Conservation (phyloP, 352 stramenopile genomes). For the Phytophthora pluvialis region DNA sequence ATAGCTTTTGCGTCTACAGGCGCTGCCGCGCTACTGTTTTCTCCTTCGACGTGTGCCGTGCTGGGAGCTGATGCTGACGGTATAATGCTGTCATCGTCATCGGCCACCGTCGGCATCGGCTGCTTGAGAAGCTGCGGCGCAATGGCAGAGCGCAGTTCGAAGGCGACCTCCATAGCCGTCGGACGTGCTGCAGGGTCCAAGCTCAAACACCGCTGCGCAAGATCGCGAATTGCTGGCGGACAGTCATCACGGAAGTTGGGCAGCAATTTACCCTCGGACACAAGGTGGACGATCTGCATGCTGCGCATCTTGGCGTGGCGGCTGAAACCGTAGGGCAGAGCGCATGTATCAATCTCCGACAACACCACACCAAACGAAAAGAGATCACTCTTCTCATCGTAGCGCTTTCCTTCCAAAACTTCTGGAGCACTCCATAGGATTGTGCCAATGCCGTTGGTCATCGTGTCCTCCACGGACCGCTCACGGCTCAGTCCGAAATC, state of each 20-base stretch:
- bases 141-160: conserved; percentile 63
- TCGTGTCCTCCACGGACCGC: conserved; percentile 71
- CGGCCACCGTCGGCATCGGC: conserved; percentile 15
- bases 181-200: conserved; percentile 66
- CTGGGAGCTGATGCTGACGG: conserved; percentile 15
- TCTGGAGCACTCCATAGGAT: conserved; percentile 80
- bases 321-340: conserved; percentile 73
- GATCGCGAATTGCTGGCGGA: conserved; percentile 51
- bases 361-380: conserved; percentile 81
- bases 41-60: conserved; percentile 11
- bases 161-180: conserved; percentile 74
- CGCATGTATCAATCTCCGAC: conserved; percentile 80
- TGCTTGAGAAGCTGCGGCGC: conserved; percentile 48
- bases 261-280: conserved; percentile 77
- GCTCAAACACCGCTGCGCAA: conserved; percentile 68
- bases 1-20: conserved; percentile 10
- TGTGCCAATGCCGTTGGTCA: conserved; percentile 80
- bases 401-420: conserved; percentile 73
- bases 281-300: conserved; percentile 86
- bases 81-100: conserved; percentile 21
- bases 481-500: conserved; percentile 78
- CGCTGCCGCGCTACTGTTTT: not conserved
- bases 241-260: conserved; percentile 77
- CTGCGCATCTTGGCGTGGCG: conserved; percentile 74
- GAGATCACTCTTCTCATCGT: conserved; percentile 82